Conservation (phyloP, 2,329 filamentous ascomycete genomes). For the Blastomyces percursus region DNA sequence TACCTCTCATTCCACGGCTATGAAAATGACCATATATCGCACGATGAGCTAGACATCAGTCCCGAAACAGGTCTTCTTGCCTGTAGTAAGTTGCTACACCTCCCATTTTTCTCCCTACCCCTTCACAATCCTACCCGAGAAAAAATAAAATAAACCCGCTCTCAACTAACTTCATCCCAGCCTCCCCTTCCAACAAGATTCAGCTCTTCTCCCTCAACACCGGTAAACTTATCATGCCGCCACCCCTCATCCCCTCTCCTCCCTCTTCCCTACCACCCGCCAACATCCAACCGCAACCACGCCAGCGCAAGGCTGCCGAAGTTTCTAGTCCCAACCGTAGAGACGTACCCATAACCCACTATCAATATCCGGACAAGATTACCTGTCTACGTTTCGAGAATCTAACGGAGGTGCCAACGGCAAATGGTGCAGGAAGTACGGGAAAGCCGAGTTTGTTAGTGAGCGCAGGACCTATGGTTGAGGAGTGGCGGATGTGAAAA, state of each 20-base stretch:
- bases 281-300: background rate
- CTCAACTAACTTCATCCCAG: background rate
- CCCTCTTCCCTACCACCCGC: background rate
- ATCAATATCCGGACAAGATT: constrained; percentile 20
- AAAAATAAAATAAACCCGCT: background rate
- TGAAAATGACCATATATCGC: constrained; percentile 15
- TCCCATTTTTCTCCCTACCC: background rate
- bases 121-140: background rate
- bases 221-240: constrained; percentile 21
- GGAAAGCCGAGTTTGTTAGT: constrained; percentile 28
- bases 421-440: constrained; percentile 15
- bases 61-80: constrained; percentile 30
- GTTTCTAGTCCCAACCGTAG: background rate
- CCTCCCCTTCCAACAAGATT: constrained; percentile 14
- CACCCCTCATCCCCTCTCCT: constrained; percentile 10
- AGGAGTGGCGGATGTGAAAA: constrained; percentile 23
- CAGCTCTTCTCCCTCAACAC: constrained; percentile 31
- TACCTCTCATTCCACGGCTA: constrained; percentile 30
- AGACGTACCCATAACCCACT: constrained; percentile 10
- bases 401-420: background rate
- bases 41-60: constrained; percentile 29
- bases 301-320: background rate
- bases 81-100: constrained; percentile 21
- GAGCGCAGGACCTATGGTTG: constrained; percentile 22
- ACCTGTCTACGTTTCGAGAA: constrained; percentile 26